phyloP scores from a whole-genome alignment of 2,329 filamentous ascomycete genomes.

The Paramyrothecium sp. region DNA sequence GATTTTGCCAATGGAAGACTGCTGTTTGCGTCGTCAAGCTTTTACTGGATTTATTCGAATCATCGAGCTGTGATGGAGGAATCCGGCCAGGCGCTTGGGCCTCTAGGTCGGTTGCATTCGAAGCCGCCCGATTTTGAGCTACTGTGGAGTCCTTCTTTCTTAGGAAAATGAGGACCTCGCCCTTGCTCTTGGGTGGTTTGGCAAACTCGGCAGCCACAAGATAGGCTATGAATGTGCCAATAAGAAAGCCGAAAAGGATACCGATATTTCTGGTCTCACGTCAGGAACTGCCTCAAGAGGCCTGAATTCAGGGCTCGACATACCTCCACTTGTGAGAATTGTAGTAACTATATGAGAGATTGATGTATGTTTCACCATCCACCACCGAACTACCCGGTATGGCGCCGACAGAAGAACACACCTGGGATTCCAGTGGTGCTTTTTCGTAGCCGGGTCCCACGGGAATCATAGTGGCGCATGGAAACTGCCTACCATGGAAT shows the following conservation, averaged over 20 bases:
- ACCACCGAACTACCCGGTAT: constrained; percentile 52
- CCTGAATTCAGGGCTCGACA: not conserved
- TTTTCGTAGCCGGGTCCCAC: constrained; percentile 27
- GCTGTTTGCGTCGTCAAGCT: not conserved
- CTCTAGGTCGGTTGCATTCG: not conserved
- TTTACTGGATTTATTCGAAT: too few relatives aligned
- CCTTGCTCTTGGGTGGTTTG: constrained; percentile 59
- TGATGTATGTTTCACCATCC: constrained; percentile 61
- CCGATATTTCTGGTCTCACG: constrained; percentile 56
- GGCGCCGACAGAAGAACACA: constrained; percentile 54
- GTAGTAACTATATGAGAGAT: constrained; percentile 53
- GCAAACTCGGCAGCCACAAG: constrained; percentile 64
- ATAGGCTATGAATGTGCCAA: constrained; percentile 64
- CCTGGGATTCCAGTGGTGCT: constrained; percentile 43
- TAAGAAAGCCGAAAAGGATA: constrained; percentile 62
- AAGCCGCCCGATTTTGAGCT: too few relatives aligned
- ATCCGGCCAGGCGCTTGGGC: not conserved
- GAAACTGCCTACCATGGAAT: constrained; percentile 56
- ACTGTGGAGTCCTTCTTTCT: too few relatives aligned
- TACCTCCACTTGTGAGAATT: constrained; percentile 54
- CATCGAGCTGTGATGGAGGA: not conserved
- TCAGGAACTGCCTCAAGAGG: not conserved
- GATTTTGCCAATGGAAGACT: constrained; percentile 69
- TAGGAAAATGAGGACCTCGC: constrained; percentile 69
- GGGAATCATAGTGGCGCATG: constrained; percentile 52